Base-by-base conservation (phyloP, 2,329 filamentous ascomycete species). In the Macrophomina tecta region DNA sequence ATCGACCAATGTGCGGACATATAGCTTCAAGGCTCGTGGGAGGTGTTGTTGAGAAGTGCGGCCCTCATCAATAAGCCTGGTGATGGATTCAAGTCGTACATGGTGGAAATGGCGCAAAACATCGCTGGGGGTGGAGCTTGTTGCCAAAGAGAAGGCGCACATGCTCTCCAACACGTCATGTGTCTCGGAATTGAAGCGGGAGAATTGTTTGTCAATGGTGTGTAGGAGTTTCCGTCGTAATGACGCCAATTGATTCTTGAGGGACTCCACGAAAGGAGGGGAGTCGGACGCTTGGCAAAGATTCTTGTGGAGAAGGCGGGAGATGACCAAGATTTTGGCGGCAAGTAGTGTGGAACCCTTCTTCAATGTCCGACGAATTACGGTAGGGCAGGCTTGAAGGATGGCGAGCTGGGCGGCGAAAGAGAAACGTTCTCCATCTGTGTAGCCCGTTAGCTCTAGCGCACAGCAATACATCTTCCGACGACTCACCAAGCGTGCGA, bases 91-190 rank as follows among this genome's bases (percentile, higher is more conserved):
- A 48, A 87, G 85, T 52, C 94, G 85, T 7, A 93, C 86, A 62
- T 89, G 85, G 60, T 96, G 84, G 72, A 97, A 94, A 78, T 95
- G 89, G 7, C 87, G 83, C 64, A 97, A 79, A 0, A 92, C 90
- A 75, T 97, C 93, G 67, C 87, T 89, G 0, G 92, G 89, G 0
- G 93, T 91, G 0, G 91, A 93, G 73, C 88, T 96, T 3, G 91
- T 93, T 1, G 89, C 88, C 61, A 98, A 83, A 69, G 92, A 93
- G 76, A 93, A 94, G 0, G 94, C 93, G 66, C 89, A 91, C 70
- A 97, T 83, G 0, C 90, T 89, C 71, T 92, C 90, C 12, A 94
- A 82, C 16, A 95, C 84, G 70, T 68, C 77, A 69, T 73, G 81
- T 69, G 72, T 84, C 4, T 81, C 79, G 12, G 72, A 70, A 5